A percentile compares a stretch with the other conserved stretches of the same genome.
Conservation (phyloP, 441 rosid genomes). For the Gossypium davidsonii region DNA sequence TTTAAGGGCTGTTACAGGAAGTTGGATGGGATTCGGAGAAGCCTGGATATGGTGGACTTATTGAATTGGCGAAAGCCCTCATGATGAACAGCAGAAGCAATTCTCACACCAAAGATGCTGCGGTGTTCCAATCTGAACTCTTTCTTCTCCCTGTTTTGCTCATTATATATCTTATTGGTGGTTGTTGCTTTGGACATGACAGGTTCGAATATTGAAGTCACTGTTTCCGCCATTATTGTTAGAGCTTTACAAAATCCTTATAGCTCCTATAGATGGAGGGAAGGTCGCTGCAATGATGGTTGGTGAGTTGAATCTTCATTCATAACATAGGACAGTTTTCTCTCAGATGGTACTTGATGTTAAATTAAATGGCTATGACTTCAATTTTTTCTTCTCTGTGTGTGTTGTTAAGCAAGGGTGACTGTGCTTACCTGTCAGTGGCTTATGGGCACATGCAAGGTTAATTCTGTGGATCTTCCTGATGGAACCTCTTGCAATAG, state of each 20-base stretch:
- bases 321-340: neutral
- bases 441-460: slow-evolving; percentile 74
- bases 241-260: slow-evolving; percentile 56
- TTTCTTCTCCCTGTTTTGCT: neutral
- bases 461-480: slow-evolving; percentile 60
- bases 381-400: neutral
- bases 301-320: slow-evolving; percentile 48
- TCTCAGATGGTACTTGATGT: neutral
- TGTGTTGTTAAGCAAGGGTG: slow-evolving; percentile 56
- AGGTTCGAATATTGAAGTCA: slow-evolving; percentile 65
- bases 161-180: neutral
- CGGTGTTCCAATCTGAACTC: slow-evolving; percentile 31
- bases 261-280: slow-evolving; percentile 66
- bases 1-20: slow-evolving; percentile 53
- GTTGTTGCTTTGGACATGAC: slow-evolving; percentile 8
- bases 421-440: slow-evolving; percentile 80
- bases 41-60: slow-evolving; percentile 74
- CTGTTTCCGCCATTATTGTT: slow-evolving; percentile 72
- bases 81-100: slow-evolving; percentile 48
- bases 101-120: slow-evolving; percentile 54
- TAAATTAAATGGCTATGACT: neutral
- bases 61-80: slow-evolving; percentile 61
- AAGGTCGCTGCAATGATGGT: slow-evolving; percentile 72
- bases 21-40: slow-evolving; percentile 85
- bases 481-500: slow-evolving; percentile 63